These are phyloP conservation scores for Chlorella sp. DNA, from an alignment of 139 green algal species.

Conservation along the genomic window DNA sequence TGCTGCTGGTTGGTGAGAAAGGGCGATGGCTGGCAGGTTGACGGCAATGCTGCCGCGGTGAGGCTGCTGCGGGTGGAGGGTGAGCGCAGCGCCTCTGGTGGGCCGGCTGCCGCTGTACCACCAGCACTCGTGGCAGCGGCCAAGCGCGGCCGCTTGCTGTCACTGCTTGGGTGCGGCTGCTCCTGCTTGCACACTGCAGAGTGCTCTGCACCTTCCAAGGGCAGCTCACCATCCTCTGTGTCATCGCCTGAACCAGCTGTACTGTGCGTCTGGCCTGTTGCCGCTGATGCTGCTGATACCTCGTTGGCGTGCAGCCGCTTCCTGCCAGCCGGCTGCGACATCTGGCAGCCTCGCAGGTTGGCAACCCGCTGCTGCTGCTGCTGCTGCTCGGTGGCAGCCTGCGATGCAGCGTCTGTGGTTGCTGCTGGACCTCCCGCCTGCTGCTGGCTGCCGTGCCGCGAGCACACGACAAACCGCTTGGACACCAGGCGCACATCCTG, in stretches of 20 bases:
- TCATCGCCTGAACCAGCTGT: background rate
- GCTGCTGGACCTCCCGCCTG: too few relatives aligned
- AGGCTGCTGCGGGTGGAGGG: background rate
- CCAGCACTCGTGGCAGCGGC: background rate
- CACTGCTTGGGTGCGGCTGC: background rate
- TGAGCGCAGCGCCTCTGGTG: background rate
- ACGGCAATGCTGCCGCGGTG: background rate
- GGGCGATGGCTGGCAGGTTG: too few relatives aligned
- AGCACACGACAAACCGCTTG: conserved; percentile 46
- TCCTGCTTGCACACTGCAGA: background rate
- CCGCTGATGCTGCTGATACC: background rate
- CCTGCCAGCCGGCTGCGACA: background rate
- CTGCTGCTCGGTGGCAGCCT: background rate
- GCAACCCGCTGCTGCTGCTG: background rate
- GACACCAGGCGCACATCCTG: conserved; percentile 4
- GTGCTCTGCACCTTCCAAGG: background rate
- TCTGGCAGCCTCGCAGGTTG: too few relatives aligned
- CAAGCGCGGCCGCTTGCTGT: background rate
- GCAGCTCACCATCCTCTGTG: background rate
- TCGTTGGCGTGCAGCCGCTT: background rate
- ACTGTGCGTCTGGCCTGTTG: background rate
- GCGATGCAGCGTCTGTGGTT: too few relatives aligned
- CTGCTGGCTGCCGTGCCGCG: background rate
- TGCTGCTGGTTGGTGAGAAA: background rate
- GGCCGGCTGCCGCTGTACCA: background rate